Base-by-base conservation (phyloP, 495 filamentous ascomycete species). In the Lasiosphaeria hispida region DNA sequence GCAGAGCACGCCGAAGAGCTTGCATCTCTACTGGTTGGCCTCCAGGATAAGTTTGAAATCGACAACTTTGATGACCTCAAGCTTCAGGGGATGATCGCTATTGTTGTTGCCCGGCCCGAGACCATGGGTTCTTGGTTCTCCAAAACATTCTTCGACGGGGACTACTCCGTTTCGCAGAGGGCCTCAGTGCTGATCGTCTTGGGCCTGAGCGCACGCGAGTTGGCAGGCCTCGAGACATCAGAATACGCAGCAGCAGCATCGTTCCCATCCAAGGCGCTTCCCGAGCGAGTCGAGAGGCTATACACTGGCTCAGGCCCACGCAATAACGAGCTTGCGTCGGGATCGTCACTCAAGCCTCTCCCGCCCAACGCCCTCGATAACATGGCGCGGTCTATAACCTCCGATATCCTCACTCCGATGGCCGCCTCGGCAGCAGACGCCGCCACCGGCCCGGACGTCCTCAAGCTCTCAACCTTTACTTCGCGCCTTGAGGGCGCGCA, bases 121-220 rank as follows among this genome's bases (percentile, higher is more conserved):
- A 80, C 79, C 44, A 90, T 96, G 84, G 92, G 85, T 2, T 86
- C 80, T 37, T 93, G 90, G 87, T 90, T 96, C 55, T 82, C 88
- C 1, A 85, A 84, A 53, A 86, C 88, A 0, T 96, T 93, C 73
- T 97, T 96, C 67, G 87, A 88, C 39, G 95, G 92, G 9, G 95
- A 97, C 61, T 89, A 93, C 63, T 96, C 91, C 0, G 77, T 97
- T 45, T 80, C 83, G 0, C 93, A 97, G 64, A 81, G 94, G 36
- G 87, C 87, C 10, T 84, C 87, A 0, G 79, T 97, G 38, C 85
- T 97, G 38, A 88, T 87, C 49, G 85, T 87, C 5, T 74, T 97
- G 14, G 92, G 93, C 11, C 74, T 99, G 0, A 83, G 86, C 45
- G 91, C 89, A n/a, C 82, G 94, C 42, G 94, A 97, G 70, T 71